Evolutionary conservation across 2,329 filamentous ascomycete species (phyloP).

Genomic region (Mollisiaceae sp.): DNA sequence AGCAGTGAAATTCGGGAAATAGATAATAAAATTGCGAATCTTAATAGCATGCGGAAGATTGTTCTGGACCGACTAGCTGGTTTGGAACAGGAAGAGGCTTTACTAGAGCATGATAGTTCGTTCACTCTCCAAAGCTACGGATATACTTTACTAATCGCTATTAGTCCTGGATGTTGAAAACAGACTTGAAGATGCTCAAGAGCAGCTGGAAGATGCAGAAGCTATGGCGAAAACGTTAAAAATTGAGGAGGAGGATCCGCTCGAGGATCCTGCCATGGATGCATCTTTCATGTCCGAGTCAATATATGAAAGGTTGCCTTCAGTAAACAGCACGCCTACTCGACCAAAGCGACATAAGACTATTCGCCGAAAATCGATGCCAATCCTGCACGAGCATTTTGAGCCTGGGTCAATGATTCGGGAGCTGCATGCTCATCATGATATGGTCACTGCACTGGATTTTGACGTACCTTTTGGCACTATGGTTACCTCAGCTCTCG

Average conservation of each 20-base stretch:
- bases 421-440: constrained; percentile 86
- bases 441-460: constrained; percentile 87
- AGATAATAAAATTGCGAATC: constrained; percentile 93
- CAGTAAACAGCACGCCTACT: constrained; percentile 53
- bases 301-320: constrained; percentile 90
- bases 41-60: constrained; percentile 91
- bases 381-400: constrained; percentile 93
- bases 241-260: constrained; percentile 56
- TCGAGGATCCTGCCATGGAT: constrained; percentile 46
- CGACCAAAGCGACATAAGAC: constrained; percentile 60
- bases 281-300: constrained; percentile 94
- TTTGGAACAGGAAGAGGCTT: constrained; percentile 87
- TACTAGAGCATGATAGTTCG: constrained; percentile 87
- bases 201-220: constrained; percentile 62
- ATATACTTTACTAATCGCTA: no score
- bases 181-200: constrained; percentile 65
- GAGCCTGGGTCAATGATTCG: constrained; percentile 87
- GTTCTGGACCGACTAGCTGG: constrained; percentile 85
- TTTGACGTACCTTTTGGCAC: constrained; percentile 98
- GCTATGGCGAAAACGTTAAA: constrained; percentile 57
- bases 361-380: constrained; percentile 81
- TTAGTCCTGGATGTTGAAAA: constrained; percentile 67
- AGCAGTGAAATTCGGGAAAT: constrained; percentile 95
- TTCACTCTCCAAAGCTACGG: constrained; percentile 26
- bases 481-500: constrained; percentile 88